These are phyloP conservation scores for Teratosphaeria gauchensis DNA, from an alignment of 2,329 filamentous ascomycete species.

Conservation along the genomic window DNA sequence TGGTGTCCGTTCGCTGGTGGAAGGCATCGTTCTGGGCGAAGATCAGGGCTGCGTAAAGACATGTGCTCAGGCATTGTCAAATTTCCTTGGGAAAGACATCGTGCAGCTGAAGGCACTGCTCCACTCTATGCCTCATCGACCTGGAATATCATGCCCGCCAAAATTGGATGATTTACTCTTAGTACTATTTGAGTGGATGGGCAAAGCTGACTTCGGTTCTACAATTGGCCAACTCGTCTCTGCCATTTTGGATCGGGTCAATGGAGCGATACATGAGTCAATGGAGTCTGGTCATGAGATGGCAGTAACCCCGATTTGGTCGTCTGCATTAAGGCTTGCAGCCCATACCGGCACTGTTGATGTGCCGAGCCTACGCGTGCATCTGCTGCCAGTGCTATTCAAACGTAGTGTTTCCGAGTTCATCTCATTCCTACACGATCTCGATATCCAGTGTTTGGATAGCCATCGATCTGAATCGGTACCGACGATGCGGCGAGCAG, in stretches of 20 bases:
- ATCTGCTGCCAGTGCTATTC: slow-evolving; percentile 41
- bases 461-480: not conserved
- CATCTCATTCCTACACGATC: slow-evolving; percentile 28
- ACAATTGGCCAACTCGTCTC: slow-evolving; percentile 21
- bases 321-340: slow-evolving; percentile 1
- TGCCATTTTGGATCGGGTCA: slow-evolving; percentile 23
- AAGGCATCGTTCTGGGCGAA: slow-evolving; percentile 4
- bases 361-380: slow-evolving; percentile 31
- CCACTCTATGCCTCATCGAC: not conserved
- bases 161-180: slow-evolving; percentile 6
- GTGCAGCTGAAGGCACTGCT: slow-evolving; percentile 28
- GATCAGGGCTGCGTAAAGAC: slow-evolving; percentile 1
- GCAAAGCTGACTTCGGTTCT: slow-evolving; percentile 24
- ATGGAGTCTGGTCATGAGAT: not conserved
- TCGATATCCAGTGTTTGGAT: slow-evolving; percentile 9
- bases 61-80: slow-evolving; percentile 31
- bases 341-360: slow-evolving; percentile 3
- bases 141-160: not conserved
- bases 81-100: slow-evolving; percentile 53
- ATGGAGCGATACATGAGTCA: slow-evolving; percentile 5
- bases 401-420: slow-evolving; percentile 31
- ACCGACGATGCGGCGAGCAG: too few relatives aligned
- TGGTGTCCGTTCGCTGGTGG: not conserved
- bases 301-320: slow-evolving; percentile 11
- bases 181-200: slow-evolving; percentile 24